Percentiles rank a stretch among this genome's conserved stretches.
Conservation (phyloP, 2,329 filamentous ascomycete genomes). For the Penicillium fuscoglaucum region DNA sequence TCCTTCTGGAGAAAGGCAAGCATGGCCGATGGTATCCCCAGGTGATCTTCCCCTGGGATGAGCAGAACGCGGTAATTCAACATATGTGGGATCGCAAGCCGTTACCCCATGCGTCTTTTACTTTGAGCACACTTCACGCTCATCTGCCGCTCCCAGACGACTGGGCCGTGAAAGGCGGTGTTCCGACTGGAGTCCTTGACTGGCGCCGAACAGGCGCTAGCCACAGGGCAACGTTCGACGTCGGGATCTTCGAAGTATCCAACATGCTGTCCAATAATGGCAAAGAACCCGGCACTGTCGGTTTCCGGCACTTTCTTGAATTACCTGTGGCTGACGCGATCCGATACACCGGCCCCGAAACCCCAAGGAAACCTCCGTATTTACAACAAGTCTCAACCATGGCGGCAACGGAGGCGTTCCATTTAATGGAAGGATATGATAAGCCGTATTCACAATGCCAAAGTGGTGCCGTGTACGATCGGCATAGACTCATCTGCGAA, state of each 20-base stretch:
- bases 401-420: conserved; percentile 34
- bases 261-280: conserved; percentile 51
- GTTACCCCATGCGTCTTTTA: conserved; percentile 45
- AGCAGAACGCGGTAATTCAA: conserved; percentile 40
- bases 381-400: conserved; percentile 27
- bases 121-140: conserved; percentile 45
- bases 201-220: conserved; percentile 28
- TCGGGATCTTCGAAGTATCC: conserved; percentile 50
- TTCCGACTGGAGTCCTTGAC: conserved; percentile 26
- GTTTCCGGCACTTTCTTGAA: conserved; percentile 51
- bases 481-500: conserved; percentile 38
- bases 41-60: conserved; percentile 48
- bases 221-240: conserved; percentile 44
- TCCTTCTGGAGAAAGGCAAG: conserved; percentile 46
- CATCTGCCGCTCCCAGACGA: conserved; percentile 46
- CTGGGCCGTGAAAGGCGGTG: conserved; percentile 31
- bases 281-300: conserved; percentile 48
- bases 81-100: conserved; percentile 43
- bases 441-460: conserved; percentile 40
- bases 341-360: conserved; percentile 26
- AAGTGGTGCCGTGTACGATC: conserved; percentile 38
- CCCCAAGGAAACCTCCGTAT: conserved; percentile 21
- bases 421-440: conserved; percentile 36
- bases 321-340: conserved; percentile 43
- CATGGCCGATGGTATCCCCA: conserved; percentile 45